Base-by-base conservation (phyloP, 805 yeast species). In the Millerozyma miso region DNA sequence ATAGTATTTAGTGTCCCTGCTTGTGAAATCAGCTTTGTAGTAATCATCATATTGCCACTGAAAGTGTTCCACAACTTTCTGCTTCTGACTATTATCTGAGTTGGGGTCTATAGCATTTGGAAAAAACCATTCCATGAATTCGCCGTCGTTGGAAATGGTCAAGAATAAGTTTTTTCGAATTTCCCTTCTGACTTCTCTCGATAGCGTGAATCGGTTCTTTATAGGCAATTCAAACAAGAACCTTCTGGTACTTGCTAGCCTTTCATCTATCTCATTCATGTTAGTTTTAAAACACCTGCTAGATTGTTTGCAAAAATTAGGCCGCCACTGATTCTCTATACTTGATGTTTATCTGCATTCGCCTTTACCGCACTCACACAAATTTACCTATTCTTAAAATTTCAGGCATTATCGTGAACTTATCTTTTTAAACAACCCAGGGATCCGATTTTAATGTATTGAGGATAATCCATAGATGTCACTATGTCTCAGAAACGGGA, bases 11-110 rank as follows among this genome's bases (percentile, higher is more conserved):
- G 53, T 44, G 23, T 56, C 58, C 33, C 55, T 42, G n/a, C 35
- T 31, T 19, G 41, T 42, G 19, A 49, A 37, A 20, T 44, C 44
- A 10, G 45, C 35, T 31, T 50, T 46, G 49, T 62, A 60, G 45
- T 69, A 66, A 23, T 58, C 53, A 17, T 55, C 31, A 37, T 63
- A 59, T 48, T 53, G 60, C 72, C 73, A 67, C 37, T 65, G 53
- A 43, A 51, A 55, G 19, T 60, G 60, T 4, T 45, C 33, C 4
- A 57, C 66, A 4, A 65, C 37, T 20, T 39, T 46, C 4, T 48
- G 45, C 13, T 35, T 31, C 14, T 41, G 37, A 17, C 35, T 23
- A n/a, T 36, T 15, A 4, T 40, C 44, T 1, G 18, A 17, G 18
- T 33, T 12, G 10, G 35, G 37, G 16, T 48, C 23, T 40, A 50